These are phyloP conservation scores for Primulina tabacum DNA, from an alignment of 257 asterid species.

Conservation along the genomic window DNA sequence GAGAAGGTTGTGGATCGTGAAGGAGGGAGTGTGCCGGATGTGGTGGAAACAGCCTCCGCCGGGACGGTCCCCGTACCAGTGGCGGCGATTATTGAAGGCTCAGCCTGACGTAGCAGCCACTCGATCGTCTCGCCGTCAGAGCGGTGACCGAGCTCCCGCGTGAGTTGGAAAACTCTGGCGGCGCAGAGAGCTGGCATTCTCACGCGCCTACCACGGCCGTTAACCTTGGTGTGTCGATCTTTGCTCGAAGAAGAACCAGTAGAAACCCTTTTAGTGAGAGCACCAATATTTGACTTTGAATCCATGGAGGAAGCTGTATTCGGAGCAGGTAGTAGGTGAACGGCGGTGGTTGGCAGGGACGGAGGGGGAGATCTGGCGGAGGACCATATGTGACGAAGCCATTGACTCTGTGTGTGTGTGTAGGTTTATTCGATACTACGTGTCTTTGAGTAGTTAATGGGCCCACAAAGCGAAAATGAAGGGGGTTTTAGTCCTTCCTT, in stretches of 20 bases:
- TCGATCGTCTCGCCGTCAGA: constrained; percentile 84
- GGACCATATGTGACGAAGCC: constrained; percentile 36
- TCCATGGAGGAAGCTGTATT: background rate
- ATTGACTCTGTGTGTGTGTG: constrained; percentile 12
- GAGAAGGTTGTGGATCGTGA: constrained; percentile 25
- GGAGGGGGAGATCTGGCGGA: constrained; percentile 16
- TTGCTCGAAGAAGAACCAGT: constrained; percentile 19
- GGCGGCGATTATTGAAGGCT: constrained; percentile 58
- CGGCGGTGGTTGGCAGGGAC: background rate
- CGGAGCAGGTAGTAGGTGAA: constrained; percentile 10
- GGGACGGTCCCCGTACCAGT: constrained; percentile 70
- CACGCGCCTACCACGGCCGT: constrained; percentile 88
- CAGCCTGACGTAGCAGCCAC: constrained; percentile 77
- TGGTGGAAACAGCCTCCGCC: constrained; percentile 35
- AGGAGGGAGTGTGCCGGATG: constrained; percentile 23
- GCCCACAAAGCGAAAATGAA: constrained; percentile 21
- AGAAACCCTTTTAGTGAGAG: constrained; percentile 8
- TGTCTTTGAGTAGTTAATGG: background rate
- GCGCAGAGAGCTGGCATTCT: constrained; percentile 77
- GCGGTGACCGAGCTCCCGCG: constrained; percentile 68
- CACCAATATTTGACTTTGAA: constrained; percentile 6
- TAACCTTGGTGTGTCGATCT: constrained; percentile 84
- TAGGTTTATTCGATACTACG: constrained; percentile 27
- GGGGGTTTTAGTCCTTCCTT: too few species aligned
- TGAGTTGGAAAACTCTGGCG: constrained; percentile 79